Evolutionary conservation across 805 yeast species (phyloP), one percentile per base, ranked within the genome.

Genomic region (Starmerella riodocensis): DNA sequence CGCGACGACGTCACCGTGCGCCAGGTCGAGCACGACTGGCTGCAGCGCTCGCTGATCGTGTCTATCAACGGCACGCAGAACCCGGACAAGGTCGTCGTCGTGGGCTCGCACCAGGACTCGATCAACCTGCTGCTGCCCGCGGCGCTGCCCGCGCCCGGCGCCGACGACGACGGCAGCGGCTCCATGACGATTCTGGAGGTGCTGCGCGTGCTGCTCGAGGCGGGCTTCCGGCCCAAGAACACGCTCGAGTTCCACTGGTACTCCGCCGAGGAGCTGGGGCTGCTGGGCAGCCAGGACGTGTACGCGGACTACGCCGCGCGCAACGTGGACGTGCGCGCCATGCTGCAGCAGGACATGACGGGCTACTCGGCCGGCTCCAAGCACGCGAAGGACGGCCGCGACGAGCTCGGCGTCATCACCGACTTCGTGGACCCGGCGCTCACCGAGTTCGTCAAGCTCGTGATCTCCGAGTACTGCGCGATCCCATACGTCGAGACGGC

Each of bases 331-430:
- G 84, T 88, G 18, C 70, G 75, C 23, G 85, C 86, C 4, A 78
- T 85, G 91, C 64, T 88, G 29, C 95, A 88, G 60, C 93, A 84
- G 57, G 98, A 88, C 57, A 86, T 86, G 94, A 80, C 94, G 3
- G 95, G 94, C 0, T 83, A 66, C 54, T 70, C 77, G 2, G 64
- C 66, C 25, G 62, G 76, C 29, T 54, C 60, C 29, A 38, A 39
- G 29, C 41, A 40, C 28, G 29, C 26, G 8, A 72, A 67, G 46
- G 60, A 47, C 22, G 78, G 69, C 41, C 62, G 56, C 50, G 84
- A 73, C 31, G 75, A 74, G 56, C 69, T 86, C 51, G 95, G 95
- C n/a, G 66, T 88, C 32, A 73, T 85, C 42, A 70, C 73, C 2
- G 94, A 84, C 62, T 75, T 70, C 56, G 75, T 79, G 1, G 66